Conservation (phyloP, 768 basidiomycete species). For the Hygrocybe punicea region DNA sequence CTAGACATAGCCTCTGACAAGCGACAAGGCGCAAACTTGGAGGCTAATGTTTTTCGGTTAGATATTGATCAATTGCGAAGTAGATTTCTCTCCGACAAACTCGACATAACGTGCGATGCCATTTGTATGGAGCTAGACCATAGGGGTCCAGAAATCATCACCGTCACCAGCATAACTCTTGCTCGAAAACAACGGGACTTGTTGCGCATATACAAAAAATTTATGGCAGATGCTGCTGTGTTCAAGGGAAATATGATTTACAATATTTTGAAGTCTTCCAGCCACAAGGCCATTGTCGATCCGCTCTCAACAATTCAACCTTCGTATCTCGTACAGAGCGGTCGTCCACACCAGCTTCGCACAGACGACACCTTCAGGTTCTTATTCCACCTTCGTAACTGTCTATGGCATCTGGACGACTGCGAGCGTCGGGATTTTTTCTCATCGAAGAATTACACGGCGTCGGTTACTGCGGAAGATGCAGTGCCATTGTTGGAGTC, state of each 20-base stretch:
- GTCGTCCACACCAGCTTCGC: conserved; percentile 63
- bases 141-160: conserved; percentile 41
- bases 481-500: conserved; percentile 38
- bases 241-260: conserved; percentile 42
- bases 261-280: conserved; percentile 50
- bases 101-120: not conserved
- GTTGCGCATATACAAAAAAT: conserved; percentile 22
- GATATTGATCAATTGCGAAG: not conserved
- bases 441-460: not conserved
- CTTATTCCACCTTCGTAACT: conserved; percentile 72
- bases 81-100: not conserved
- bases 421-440: conserved; percentile 22
- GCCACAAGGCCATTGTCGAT: conserved; percentile 54
- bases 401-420: conserved; percentile 44
- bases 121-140: conserved; percentile 34
- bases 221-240: conserved; percentile 27
- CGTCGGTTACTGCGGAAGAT: conserved; percentile 25
- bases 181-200: conserved; percentile 17
- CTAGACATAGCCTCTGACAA: conserved; percentile 35
- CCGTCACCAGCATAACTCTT: conserved; percentile 30
- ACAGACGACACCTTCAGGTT: conserved; percentile 71
- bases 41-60: not conserved
- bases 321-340: conserved; percentile 77
- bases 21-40: conserved; percentile 6
- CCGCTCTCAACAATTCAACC: conserved; percentile 81